These are phyloP conservation scores for Lactarius pseudohatsudake DNA, from an alignment of 768 basidiomycete genomes.

Conservation along the genomic window DNA sequence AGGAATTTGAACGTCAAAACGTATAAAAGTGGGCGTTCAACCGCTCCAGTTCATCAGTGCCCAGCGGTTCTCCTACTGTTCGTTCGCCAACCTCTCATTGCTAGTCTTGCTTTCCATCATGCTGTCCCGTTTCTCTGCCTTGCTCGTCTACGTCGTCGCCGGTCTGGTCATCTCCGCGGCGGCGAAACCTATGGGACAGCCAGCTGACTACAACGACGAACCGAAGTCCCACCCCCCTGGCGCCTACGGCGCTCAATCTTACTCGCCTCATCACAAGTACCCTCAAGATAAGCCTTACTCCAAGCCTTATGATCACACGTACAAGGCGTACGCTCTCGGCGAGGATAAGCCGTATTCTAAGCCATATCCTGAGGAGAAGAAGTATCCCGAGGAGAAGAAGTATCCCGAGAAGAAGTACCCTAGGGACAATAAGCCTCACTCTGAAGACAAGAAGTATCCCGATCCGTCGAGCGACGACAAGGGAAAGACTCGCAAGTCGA, in stretches of 20 bases:
- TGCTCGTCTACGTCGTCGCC: conserved; percentile 21
- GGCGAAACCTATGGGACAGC: conserved; percentile 15
- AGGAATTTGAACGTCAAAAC: conserved; percentile 8
- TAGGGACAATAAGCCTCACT: neutral
- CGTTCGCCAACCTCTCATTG: conserved; percentile 5
- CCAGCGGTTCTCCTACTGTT: conserved; percentile 16
- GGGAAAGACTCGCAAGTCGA: neutral
- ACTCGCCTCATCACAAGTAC: neutral
- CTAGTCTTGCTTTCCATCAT: conserved; percentile 22
- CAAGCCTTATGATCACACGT: neutral
- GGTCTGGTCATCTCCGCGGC: conserved; percentile 24
- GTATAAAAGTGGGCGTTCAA: conserved; percentile 12
- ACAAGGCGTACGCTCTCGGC: neutral
- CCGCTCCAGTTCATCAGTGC: conserved; percentile 6
- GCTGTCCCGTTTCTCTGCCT: conserved; percentile 25
- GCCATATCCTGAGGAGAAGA: conserved; percentile 1
- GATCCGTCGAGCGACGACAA: neutral
- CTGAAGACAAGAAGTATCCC: neutral
- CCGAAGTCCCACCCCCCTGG: conserved; percentile 4
- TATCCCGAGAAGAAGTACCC: neutral
- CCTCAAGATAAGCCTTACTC: neutral
- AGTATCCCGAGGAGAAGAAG: conserved; percentile 1
- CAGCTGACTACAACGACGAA: conserved; percentile 6
- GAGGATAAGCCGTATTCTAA: neutral
- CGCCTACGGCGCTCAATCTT: conserved; percentile 2